Conservation (phyloP, 2,329 filamentous ascomycete genomes). For the Fusarium irregulare region DNA sequence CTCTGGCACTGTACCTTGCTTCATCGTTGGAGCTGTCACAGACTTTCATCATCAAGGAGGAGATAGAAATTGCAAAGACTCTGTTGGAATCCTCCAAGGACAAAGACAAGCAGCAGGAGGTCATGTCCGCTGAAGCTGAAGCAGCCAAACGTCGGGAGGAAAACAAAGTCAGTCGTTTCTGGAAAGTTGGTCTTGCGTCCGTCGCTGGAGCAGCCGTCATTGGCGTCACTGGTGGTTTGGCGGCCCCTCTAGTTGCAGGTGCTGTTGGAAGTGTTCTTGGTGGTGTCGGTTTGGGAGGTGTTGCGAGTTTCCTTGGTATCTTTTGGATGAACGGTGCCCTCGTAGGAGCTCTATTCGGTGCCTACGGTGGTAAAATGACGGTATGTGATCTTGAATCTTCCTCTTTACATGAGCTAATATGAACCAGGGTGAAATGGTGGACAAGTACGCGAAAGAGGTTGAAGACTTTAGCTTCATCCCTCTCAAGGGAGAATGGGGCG, state of each 20-base stretch:
- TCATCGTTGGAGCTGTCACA: constrained; percentile 74
- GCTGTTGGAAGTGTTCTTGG: constrained; percentile 88
- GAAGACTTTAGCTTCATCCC: constrained; percentile 85
- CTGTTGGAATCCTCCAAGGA: constrained; percentile 73
- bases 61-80: constrained; percentile 79
- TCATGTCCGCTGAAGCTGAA: constrained; percentile 80
- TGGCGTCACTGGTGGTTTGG: constrained; percentile 91
- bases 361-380: constrained; percentile 83
- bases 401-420: constrained; percentile 23
- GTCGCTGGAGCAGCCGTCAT: constrained; percentile 90
- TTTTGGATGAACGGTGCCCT: constrained; percentile 88
- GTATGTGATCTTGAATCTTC: constrained; percentile 44
- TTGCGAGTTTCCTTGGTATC: constrained; percentile 86
- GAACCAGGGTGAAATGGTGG: constrained; percentile 79
- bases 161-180: constrained; percentile 76
- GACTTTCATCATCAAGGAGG: constrained; percentile 72
- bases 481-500: constrained; percentile 63
- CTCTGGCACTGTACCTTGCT: constrained; percentile 74
- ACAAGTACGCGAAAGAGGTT: constrained; percentile 87
- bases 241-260: constrained; percentile 87
- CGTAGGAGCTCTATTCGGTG: constrained; percentile 88
- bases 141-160: constrained; percentile 78
- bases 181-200: constrained; percentile 91
- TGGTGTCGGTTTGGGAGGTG: constrained; percentile 84
- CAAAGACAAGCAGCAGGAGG: constrained; percentile 53